Evolutionary conservation across 2,329 filamentous ascomycete genomes (phyloP), one percentile per base, ranked within the genome.

Genomic region (Penicillium sclerotiorum): DNA sequence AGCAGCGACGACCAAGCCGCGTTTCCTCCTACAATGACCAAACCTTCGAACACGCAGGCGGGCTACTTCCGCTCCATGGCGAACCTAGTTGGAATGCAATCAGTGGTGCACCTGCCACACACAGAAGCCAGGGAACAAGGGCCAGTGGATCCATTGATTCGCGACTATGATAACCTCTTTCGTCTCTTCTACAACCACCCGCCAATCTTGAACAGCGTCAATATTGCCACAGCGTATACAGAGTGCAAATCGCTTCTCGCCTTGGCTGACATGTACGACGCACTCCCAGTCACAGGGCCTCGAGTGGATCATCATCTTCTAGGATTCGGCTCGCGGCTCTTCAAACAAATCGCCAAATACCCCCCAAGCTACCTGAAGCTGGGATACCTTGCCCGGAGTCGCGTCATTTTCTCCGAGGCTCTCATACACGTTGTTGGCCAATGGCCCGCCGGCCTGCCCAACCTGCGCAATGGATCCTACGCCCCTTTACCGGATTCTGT

Each of bases 261-360:
- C 11, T 80, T 96, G 15, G 93, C 91, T n/a, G 92, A 96, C 72
- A 90, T 94, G 77, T 96, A 96, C 74, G 92, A 96, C 68, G 90
- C 92, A 12, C 80, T 96, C 11, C 80, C 86, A 23, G 90, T 96
- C 13, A 90, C 95, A 8, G 92, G 92, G 0, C 89, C 90, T 1
- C 84, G 93, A 30, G 89, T 96, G 37, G 93, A 96, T 71, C 92
- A 97, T 73, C 93, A 97, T 69, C 80, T 97, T 12, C 78, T 97
- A 13, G 90, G 94, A 61, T 97, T 96, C 69, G 90, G 94, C 63
- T 89, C 88, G 18, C 83, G 90, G 1, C 80, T 97, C 2, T 96
- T 92, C 87, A 95, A 94, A 71, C 93, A 96, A 72, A 95, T 96
- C 56, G 91, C 92, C 45, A 96, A 96, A 72, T 96, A 96, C 66